Percentiles rank a stretch among this genome's conserved stretches.
These are phyloP conservation scores for Cucumis variabilis DNA, from an alignment of 331 rosid genomes.

Conservation along the genomic window DNA sequence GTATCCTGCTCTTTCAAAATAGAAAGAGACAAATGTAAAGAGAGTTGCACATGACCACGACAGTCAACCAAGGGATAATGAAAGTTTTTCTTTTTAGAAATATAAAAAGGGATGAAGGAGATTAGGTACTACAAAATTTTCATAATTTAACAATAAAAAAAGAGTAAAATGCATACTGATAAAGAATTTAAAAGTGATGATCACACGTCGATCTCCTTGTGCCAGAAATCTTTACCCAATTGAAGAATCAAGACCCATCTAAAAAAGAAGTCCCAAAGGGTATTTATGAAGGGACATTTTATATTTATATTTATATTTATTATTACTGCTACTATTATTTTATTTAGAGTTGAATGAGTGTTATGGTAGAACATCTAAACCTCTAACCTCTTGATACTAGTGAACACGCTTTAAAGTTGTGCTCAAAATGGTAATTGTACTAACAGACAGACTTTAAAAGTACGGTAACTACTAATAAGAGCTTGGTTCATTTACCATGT, in stretches of 20 bases:
- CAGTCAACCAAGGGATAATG: neutral
- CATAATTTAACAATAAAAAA: neutral
- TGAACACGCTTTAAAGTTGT: no score
- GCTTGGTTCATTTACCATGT: neutral
- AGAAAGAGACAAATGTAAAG: constrained; percentile 22
- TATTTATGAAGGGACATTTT: neutral
- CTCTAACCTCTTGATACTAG: no score
- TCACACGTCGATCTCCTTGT: neutral
- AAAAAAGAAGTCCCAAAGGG: neutral
- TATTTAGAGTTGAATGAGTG: no score
- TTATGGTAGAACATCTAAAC: no score
- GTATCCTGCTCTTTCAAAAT: constrained; percentile 76
- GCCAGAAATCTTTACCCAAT: neutral
- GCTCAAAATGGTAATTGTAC: neutral
- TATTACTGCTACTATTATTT: no score
- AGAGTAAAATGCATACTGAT: neutral
- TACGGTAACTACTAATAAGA: neutral
- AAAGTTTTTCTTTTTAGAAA: neutral
- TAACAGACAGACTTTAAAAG: neutral
- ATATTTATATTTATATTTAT: no score
- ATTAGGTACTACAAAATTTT: constrained; percentile 1
- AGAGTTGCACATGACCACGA: neutral
- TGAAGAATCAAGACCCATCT: neutral
- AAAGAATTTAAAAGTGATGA: neutral
- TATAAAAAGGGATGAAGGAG: neutral